Percentiles rank a stretch among this genome's conserved stretches.
Evolutionary conservation across 345 rosid genomes (phyloP).

Genomic region (Ceriops zippeliana): DNA sequence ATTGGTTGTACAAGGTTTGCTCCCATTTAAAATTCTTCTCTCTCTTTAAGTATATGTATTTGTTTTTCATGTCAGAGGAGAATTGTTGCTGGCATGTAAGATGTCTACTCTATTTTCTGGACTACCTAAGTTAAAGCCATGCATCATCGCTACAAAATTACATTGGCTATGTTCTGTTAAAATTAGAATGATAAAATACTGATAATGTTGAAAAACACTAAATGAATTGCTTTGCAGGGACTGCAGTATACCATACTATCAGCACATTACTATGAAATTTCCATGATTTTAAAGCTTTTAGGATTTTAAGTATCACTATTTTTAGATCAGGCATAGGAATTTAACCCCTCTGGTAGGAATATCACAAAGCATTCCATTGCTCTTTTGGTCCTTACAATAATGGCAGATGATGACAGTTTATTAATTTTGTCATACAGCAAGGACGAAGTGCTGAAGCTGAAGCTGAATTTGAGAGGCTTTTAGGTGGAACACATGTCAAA

Average conservation of each 20-base stretch:
- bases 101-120: neutral
- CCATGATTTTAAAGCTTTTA: no score
- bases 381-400: constrained; percentile 4
- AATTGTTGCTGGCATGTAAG: neutral
- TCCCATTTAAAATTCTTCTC: constrained; percentile 1
- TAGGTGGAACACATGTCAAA: constrained; percentile 77
- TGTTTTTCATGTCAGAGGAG: neutral
- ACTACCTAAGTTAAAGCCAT: no score
- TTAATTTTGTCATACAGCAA: constrained; percentile 46
- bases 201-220: neutral
- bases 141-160: neutral
- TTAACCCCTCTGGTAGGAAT: neutral
- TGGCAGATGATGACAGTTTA: constrained; percentile 9
- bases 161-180: neutral
- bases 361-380: neutral
- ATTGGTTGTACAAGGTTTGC: constrained; percentile 88
- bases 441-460: constrained; percentile 85
- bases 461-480: constrained; percentile 75
- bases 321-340: neutral
- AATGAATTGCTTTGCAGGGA: neutral
- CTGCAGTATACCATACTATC: no score
- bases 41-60: neutral
- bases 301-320: no score
- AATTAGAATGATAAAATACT: neutral
- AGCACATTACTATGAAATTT: no score